Evolutionary conservation across 345 rosid species (phyloP), one percentile per base, ranked within the genome.

Genomic region (Barbarea vulgaris): DNA sequence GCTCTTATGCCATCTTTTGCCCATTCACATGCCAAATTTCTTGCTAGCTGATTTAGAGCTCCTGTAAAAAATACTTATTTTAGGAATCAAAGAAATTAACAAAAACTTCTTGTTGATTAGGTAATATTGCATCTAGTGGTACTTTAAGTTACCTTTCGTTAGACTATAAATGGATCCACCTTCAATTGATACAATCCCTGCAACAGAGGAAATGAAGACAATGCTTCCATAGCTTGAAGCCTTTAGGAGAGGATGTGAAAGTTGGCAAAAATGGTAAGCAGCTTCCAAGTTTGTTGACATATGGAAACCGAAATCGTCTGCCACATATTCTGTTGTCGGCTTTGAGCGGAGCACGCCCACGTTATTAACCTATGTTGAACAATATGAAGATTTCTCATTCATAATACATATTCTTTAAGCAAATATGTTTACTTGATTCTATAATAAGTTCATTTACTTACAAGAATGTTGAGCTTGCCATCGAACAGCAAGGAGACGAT

Each of bases 211-310:
- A 7, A 83, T 25, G 58, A 88, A 80, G 9, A 88, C 75, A 7
- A 88, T 73, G 70, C 86, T 87, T 47, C 85, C 93, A 2, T 72
- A 72, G 2, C 85, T 79, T 0, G 93, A 85, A 14, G 87, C 81
- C 78, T 85, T 84, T 6, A 90, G 47, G 1, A 87, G 82, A 9
- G 87, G 90, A 70, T 90, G 83, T 3, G 89, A 83, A 17, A 88
- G 82, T 62, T 83, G 87, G 80, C 82, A 56, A 10, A 90, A 7
- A 72, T 85, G 85, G 46, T 67, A 87, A 27, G 86, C 76, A 4
- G 88, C 77, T 60, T 90, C 87, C 9, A 90, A 51, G 70, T 90
- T 88, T 9, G 85, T 77, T 2, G 74, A 28, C 74, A 83, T 64
- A 9, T 83, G 5, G 11, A 50, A 58, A n/a, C 78, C 30, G 34